These are phyloP conservation scores for Priceomyces castillae DNA, from an alignment of 805 yeast species.

Conservation along the genomic window DNA sequence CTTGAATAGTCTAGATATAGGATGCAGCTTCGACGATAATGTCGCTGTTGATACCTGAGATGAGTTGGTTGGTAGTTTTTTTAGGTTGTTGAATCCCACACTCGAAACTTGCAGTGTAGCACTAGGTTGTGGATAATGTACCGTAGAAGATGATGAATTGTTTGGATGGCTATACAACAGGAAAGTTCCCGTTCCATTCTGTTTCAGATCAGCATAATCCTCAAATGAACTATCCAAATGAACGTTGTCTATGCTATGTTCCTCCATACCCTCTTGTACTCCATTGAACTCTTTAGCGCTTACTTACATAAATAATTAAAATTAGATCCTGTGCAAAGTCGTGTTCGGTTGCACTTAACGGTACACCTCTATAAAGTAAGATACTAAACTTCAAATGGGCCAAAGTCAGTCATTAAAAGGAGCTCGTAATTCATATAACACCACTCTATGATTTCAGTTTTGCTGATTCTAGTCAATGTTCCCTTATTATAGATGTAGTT, in stretches of 20 bases:
- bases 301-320: not conserved
- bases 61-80: conserved; percentile 27
- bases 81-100: conserved; percentile 33
- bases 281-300: not conserved
- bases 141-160: conserved; percentile 10
- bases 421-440: too few species aligned
- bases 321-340: not conserved
- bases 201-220: not conserved
- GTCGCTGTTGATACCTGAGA: conserved; percentile 23
- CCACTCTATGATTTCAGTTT: too few species aligned
- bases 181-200: conserved; percentile 1
- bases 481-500: too few species aligned
- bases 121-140: conserved; percentile 6
- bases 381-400: too few species aligned
- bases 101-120: conserved; percentile 20
- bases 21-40: conserved; percentile 24
- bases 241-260: not conserved
- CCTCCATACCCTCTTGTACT: not conserved
- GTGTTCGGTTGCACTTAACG: not conserved
- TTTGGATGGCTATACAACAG: conserved; percentile 10
- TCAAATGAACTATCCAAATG: not conserved
- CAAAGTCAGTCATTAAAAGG: too few species aligned
- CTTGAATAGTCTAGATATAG: conserved; percentile 30
- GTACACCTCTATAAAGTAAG: too few species aligned
- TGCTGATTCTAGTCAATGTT: too few species aligned